These are phyloP conservation scores for Termitomyces sp. DNA, from an alignment of 1,284 basidiomycete genomes.

Conservation along the genomic window DNA sequence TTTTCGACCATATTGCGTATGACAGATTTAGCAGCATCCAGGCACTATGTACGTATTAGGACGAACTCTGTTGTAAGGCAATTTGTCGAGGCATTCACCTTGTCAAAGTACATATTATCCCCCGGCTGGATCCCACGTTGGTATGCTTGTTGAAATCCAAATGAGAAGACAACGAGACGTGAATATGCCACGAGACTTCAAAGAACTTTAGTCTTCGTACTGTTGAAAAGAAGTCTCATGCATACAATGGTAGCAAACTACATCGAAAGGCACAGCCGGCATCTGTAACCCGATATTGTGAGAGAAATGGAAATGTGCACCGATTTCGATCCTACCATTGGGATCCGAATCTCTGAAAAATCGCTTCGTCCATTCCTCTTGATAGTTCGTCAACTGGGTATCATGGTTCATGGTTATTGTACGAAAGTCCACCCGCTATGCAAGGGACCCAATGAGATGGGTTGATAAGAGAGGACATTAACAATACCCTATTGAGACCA, in stretches of 20 bases:
- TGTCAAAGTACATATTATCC: constrained; percentile 64
- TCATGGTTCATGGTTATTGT: constrained; percentile 59
- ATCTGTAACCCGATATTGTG: constrained; percentile 34
- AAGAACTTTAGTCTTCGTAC: constrained; percentile 15
- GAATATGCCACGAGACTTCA: constrained; percentile 68
- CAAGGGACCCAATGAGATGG: neutral
- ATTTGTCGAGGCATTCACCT: constrained; percentile 35
- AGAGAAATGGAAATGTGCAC: neutral
- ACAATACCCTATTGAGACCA: constrained; percentile 62
- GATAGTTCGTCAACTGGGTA: constrained; percentile 48
- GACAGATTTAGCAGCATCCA: constrained; percentile 65
- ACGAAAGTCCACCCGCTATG: constrained; percentile 61
- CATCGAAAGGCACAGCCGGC: constrained; percentile 58
- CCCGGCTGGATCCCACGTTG: constrained; percentile 58
- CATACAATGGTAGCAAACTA: constrained; percentile 70
- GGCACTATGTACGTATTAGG: constrained; percentile 41
- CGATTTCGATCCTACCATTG: constrained; percentile 32
- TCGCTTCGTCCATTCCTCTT: constrained; percentile 56
- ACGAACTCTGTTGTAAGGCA: neutral
- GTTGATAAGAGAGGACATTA: neutral
- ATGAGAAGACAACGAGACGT: constrained; percentile 81
- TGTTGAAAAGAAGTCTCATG: constrained; percentile 6
- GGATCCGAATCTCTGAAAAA: constrained; percentile 55
- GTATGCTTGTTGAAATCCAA: constrained; percentile 79
- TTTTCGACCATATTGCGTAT: constrained; percentile 61